phyloP scores from a whole-genome alignment of 2,329 filamentous ascomycete genomes.

The Exophiala spinifera region DNA sequence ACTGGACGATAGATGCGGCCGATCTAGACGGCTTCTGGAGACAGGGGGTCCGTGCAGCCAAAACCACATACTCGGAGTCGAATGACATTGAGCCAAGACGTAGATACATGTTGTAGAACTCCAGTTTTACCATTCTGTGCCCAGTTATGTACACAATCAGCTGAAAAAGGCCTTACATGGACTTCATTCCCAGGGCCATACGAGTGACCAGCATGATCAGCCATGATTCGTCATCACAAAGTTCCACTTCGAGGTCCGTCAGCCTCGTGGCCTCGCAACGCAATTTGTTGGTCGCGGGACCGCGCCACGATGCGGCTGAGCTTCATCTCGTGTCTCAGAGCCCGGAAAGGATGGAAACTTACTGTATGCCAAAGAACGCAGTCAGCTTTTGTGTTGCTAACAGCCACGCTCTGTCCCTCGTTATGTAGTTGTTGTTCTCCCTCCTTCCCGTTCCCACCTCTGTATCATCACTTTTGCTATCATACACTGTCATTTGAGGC shows the following conservation, averaged over 20 bases:
- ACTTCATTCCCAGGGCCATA: too few relatives aligned
- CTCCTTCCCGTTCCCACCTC: background rate
- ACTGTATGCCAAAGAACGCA: background rate
- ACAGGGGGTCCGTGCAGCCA: too few relatives aligned
- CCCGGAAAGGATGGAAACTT: too few relatives aligned
- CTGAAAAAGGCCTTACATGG: background rate
- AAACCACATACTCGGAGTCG: too few relatives aligned
- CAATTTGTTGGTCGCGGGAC: background rate
- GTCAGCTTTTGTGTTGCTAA: background rate
- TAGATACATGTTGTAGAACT: too few relatives aligned
- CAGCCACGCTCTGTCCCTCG: background rate
- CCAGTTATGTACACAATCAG: background rate
- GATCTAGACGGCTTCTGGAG: too few relatives aligned
- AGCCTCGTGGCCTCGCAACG: background rate
- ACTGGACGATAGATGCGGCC: too few relatives aligned
- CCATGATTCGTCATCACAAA: background rate
- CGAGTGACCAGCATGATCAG: background rate
- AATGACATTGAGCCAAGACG: too few relatives aligned
- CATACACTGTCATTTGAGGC: too few relatives aligned
- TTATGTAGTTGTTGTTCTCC: background rate
- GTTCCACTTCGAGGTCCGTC: constrained; percentile 2
- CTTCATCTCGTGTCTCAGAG: constrained; percentile 1
- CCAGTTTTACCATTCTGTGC: too few relatives aligned
- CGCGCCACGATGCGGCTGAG: constrained; percentile 5
- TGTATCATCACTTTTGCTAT: background rate